Conservation (phyloP, 108 stramenopile genomes). For the Cyclotella choctawhatcheeana region DNA sequence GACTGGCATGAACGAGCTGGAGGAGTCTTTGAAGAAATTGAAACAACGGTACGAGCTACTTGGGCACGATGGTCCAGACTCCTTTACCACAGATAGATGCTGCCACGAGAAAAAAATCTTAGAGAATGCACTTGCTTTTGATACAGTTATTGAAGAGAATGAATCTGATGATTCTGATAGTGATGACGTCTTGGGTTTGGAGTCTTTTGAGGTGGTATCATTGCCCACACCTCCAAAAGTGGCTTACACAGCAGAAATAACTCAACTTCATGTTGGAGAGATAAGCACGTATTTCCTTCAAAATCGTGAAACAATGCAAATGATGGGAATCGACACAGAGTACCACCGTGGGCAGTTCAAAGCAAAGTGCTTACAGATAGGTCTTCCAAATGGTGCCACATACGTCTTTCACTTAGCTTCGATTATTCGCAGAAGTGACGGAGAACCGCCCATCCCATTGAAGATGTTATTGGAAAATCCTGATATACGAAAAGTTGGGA, state of each 20-base stretch:
- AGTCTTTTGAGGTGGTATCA: conserved; percentile 6
- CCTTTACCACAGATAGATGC: background rate
- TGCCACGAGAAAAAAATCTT: background rate
- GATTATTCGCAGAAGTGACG: background rate
- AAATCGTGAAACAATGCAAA: background rate
- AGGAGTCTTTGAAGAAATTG: conserved; percentile 8
- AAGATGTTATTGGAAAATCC: conserved; percentile 13
- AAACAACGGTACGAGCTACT: conserved; percentile 7
- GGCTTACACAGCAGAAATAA: background rate
- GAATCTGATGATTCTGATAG: background rate
- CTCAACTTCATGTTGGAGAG: background rate
- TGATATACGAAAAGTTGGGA: conserved; percentile 7
- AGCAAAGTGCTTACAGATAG: background rate
- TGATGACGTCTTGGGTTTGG: background rate
- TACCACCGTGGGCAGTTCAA: background rate
- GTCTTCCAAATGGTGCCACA: background rate
- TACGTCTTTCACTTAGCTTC: conserved; percentile 15
- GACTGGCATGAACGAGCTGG: conserved; percentile 19
- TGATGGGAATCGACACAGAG: conserved; percentile 5
- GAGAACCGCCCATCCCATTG: background rate
- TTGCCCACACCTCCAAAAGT: background rate
- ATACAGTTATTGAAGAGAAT: background rate
- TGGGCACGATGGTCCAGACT: conserved; percentile 7
- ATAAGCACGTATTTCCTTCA: background rate
- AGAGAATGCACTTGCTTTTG: background rate